A percentile compares a stretch with the other conserved stretches of the same genome.
These are phyloP conservation scores for Lyophyllum atratum DNA, from an alignment of 768 basidiomycete species.

Conservation along the genomic window DNA sequence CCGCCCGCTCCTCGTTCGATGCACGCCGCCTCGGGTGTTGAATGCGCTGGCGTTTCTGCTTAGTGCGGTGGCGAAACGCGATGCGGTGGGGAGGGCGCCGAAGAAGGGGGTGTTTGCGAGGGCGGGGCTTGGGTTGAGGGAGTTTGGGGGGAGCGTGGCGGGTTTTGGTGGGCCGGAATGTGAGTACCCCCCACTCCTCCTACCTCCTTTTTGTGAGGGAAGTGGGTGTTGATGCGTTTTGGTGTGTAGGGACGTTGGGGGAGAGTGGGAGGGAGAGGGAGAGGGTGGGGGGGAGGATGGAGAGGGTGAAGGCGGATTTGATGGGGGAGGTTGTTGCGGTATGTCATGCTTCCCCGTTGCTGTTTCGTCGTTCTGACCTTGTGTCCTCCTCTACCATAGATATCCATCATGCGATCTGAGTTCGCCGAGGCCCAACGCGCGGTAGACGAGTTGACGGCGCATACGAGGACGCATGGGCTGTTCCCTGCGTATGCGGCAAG, in stretches of 20 bases:
- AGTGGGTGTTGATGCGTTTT: too few relatives aligned
- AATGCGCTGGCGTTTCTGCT: constrained; percentile 69
- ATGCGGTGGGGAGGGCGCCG: constrained; percentile 73
- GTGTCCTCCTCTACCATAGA: constrained; percentile 33
- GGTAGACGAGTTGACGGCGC: constrained; percentile 55
- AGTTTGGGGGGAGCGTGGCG: constrained; percentile 23
- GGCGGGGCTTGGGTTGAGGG: constrained; percentile 58
- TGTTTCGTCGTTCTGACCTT: neutral
- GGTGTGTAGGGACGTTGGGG: too few relatives aligned
- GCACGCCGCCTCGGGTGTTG: constrained; percentile 68
- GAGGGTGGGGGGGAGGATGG: constrained; percentile 34
- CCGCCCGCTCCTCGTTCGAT: constrained; percentile 52
- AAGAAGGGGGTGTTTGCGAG: constrained; percentile 69
- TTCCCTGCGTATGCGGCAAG: constrained; percentile 61
- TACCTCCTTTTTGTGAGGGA: too few relatives aligned
- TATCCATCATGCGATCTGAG: constrained; percentile 68
- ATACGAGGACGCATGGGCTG: constrained; percentile 57
- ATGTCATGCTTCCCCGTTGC: constrained; percentile 19
- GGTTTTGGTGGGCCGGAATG: too few relatives aligned
- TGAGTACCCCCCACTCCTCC: too few relatives aligned
- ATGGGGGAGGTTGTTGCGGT: constrained; percentile 72
- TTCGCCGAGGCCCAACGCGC: constrained; percentile 62
- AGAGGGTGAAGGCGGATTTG: constrained; percentile 71
- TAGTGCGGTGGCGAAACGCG: constrained; percentile 66
- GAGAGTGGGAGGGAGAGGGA: neutral